Evolutionary conservation across 768 basidiomycete genomes (phyloP).

Genomic region (Pholiota molesta): DNA sequence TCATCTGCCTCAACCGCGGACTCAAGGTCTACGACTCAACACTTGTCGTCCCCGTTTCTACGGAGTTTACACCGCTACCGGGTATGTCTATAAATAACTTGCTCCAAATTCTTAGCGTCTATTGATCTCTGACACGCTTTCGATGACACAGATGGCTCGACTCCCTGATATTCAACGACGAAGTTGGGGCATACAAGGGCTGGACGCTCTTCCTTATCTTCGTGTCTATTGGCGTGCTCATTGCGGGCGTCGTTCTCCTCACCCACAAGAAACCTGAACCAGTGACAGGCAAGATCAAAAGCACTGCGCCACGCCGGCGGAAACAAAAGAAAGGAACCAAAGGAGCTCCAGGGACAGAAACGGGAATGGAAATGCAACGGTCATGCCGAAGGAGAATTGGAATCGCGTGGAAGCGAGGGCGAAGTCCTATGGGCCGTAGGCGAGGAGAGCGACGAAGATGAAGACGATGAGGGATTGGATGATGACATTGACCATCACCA

Average conservation of each 20-base stretch:
- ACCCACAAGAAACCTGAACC: constrained; percentile 90
- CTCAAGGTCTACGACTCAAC: constrained; percentile 91
- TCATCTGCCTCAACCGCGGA: constrained; percentile 89
- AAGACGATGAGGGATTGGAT: constrained; percentile 48
- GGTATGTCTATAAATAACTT: constrained; percentile 45
- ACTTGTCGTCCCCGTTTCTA: constrained; percentile 92
- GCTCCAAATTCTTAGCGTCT: background rate
- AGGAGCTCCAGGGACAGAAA: constrained; percentile 17
- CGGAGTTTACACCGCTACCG: constrained; percentile 85
- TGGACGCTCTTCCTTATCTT: constrained; percentile 92
- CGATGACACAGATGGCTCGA: constrained; percentile 42
- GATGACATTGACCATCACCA: constrained; percentile 48
- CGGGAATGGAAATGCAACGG: constrained; percentile 19
- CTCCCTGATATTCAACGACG: constrained; percentile 78
- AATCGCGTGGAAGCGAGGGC: constrained; percentile 41
- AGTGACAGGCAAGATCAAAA: constrained; percentile 33
- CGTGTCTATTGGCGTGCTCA: constrained; percentile 82
- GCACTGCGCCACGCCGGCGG: constrained; percentile 31
- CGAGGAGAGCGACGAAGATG: constrained; percentile 67
- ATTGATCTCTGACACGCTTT: constrained; percentile 12
- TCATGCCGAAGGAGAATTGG: constrained; percentile 10
- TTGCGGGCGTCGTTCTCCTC: constrained; percentile 90
- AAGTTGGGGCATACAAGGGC: constrained; percentile 81
- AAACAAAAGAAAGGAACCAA: constrained; percentile 23
- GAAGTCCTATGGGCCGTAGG: constrained; percentile 73